Evolutionary conservation across 805 yeast species (phyloP), one percentile per base, ranked within the genome.

Genomic region (Yarrowia porcina): DNA sequence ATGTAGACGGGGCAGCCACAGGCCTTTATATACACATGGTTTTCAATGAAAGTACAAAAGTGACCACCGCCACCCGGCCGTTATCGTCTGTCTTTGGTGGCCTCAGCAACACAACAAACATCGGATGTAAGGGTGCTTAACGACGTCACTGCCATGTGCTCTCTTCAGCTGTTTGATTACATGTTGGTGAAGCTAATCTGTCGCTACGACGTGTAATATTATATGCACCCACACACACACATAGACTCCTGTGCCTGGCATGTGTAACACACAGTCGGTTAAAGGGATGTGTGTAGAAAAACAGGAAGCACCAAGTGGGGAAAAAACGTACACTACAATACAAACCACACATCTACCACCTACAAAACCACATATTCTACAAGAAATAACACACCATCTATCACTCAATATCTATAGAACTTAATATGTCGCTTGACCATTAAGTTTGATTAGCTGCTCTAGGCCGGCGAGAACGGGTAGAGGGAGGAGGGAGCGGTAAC

Each of bases 391-490:
- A 42, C 47, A 9, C 9, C 9, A 7, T 42, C 33, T 7, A 25
- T n/a, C n/a, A n/a, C n/a, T n/a, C n/a, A n/a, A n/a, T n/a, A n/a
- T n/a, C n/a, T 8, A 9, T 8, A 41, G 30, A 41, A 41, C 20
- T 23, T 41, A 23, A 41, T 23, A 15, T 15, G 45, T 15, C 20
- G 7, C 5, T 21, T 25, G 3, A 18, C 33, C 49, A 39, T 28
- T 23, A 56, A 39, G 38, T 56, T 39, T 39, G 36, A 41, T 39
- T 56, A 30, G 33, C 44, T 38, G 49, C 3, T 39, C 49, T 38
- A 30, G 49, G 47, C 30, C 49, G 36, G 11, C 61, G 49, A 17
- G 61, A 15, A 15, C 61, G 47, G 49, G 49, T 56, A 18, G 61
- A 41, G 28, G 28, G 28, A 28, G 47, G 61, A 39, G 61, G 49